phyloP scores from a whole-genome alignment of 179 eudicot species.

The Patellifolia procumbens region DNA sequence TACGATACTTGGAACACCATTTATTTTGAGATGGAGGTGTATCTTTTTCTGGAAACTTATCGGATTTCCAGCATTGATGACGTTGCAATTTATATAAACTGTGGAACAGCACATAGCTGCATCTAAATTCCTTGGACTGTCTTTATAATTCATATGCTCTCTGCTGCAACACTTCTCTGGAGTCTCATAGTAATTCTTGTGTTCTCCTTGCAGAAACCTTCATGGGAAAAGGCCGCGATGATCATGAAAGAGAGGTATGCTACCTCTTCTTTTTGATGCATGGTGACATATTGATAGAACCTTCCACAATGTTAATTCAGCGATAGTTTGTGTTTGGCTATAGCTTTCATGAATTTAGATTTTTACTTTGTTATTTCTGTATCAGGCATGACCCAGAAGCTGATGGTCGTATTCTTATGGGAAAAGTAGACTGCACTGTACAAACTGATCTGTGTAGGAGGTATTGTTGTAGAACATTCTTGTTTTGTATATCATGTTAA shows the following conservation, averaged over 20 bases:
- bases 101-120: no score
- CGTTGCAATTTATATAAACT: background rate
- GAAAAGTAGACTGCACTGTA: constrained; percentile 85
- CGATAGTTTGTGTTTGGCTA: background rate
- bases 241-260: constrained; percentile 76
- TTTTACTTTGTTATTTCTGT: constrained; percentile 19
- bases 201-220: constrained; percentile 67
- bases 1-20: background rate
- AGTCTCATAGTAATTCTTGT: background rate
- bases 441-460: constrained; percentile 77
- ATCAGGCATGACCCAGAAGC: constrained; percentile 54
- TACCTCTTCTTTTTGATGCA: background rate
- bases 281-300: background rate
- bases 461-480: constrained; percentile 32
- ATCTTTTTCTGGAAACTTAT: background rate
- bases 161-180: background rate
- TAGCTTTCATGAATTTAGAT: background rate
- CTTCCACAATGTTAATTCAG: background rate
- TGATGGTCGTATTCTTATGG: constrained; percentile 87
- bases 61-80: background rate
- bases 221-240: constrained; percentile 95
- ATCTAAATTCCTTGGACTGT: background rate
- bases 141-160: constrained; percentile 14
- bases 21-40: background rate
- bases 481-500: background rate